Evolutionary conservation across 352 stramenopile genomes (phyloP).

Genomic region (Phytophthora citrophthora): DNA sequence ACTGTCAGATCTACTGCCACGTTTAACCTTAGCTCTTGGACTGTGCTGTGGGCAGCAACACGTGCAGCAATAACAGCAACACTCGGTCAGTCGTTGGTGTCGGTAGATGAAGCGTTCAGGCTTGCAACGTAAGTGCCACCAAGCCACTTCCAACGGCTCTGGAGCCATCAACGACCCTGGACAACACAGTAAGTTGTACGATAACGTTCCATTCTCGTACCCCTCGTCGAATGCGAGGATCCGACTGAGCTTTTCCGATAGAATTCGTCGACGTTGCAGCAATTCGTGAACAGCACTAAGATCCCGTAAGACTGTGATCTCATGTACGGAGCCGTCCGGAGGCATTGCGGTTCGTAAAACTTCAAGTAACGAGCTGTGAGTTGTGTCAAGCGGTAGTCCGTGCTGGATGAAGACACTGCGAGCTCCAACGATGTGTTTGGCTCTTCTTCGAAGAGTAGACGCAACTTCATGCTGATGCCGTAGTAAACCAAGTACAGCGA

Average conservation of each 20-base stretch:
- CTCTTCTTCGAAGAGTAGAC: constrained; percentile 53
- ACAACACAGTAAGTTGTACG: constrained; percentile 72
- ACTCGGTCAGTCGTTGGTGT: constrained; percentile 43
- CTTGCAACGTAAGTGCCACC: constrained; percentile 58
- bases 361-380: constrained; percentile 46
- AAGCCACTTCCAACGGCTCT: constrained; percentile 44
- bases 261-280: constrained; percentile 48
- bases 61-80: constrained; percentile 48
- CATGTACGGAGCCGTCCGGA: constrained; percentile 44
- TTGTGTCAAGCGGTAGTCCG: constrained; percentile 62
- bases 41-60: constrained; percentile 49
- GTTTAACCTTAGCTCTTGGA: constrained; percentile 22
- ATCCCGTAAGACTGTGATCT: constrained; percentile 74
- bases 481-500: constrained; percentile 57
- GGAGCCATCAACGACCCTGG: constrained; percentile 65
- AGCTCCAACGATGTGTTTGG: constrained; percentile 71
- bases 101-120: constrained; percentile 63
- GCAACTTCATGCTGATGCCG: constrained; percentile 55
- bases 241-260: constrained; percentile 63
- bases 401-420: constrained; percentile 76
- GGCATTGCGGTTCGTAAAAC: constrained; percentile 51
- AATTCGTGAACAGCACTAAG: constrained; percentile 65
- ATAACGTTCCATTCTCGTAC: constrained; percentile 62
- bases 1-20: constrained; percentile 22
- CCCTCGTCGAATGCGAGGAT: constrained; percentile 57